phyloP scores from a whole-genome alignment of 208 protist genomes.

The Trypanosoma rangeli region DNA sequence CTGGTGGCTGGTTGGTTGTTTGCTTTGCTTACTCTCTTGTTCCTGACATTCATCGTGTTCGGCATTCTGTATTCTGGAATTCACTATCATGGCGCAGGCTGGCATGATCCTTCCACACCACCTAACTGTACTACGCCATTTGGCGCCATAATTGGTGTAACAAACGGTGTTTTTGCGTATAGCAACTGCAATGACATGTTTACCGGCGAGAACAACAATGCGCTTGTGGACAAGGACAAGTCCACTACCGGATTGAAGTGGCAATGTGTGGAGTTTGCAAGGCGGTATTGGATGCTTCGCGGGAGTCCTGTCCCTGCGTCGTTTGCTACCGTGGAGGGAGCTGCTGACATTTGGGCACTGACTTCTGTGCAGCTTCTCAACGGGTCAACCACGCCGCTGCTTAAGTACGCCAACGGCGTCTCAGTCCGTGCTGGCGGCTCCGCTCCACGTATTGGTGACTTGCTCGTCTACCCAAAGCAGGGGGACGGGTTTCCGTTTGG shows the following conservation, averaged over 20 bases:
- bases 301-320: conserved; percentile 44
- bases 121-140: conserved; percentile 17
- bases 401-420: conserved; percentile 45
- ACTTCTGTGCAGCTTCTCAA: conserved; percentile 35
- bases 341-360: conserved; percentile 76
- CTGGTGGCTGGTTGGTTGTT: conserved; percentile 21
- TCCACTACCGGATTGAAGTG: conserved; percentile 52
- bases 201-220: conserved; percentile 26
- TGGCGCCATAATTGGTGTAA: conserved; percentile 47
- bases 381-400: conserved; percentile 35
- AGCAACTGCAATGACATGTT: conserved; percentile 67
- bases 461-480: conserved; percentile 73
- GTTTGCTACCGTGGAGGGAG: conserved; percentile 61
- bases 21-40: conserved; percentile 17
- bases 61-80: conserved; percentile 61
- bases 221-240: background rate
- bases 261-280: conserved; percentile 89
- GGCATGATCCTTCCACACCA: conserved; percentile 11
- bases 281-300: conserved; percentile 84
- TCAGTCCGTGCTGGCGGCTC: conserved; percentile 19
- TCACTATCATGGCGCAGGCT: conserved; percentile 26
- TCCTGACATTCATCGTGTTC: conserved; percentile 39
- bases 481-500: conserved; percentile 49
- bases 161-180: conserved; percentile 54
- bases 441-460: conserved; percentile 45